phyloP scores from a whole-genome alignment of 1,284 basidiomycete species.

The Cryptococcus sp. region DNA sequence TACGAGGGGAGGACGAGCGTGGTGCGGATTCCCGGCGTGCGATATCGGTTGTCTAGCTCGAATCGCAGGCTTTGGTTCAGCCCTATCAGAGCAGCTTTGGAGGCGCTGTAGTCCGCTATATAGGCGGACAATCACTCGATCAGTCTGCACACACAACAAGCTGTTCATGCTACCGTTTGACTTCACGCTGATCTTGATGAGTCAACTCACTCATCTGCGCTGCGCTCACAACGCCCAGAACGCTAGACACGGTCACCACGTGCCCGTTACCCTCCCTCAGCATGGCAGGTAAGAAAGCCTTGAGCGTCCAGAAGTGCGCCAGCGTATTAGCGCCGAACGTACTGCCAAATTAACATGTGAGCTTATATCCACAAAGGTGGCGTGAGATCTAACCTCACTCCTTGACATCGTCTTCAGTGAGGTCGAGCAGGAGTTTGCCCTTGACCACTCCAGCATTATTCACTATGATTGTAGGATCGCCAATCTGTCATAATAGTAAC shows the following conservation, averaged over 20 bases:
- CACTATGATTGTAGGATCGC: constrained; percentile 83
- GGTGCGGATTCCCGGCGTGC: constrained; percentile 71
- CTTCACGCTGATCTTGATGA: too few species aligned
- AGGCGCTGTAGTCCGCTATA: constrained; percentile 70
- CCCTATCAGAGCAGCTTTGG: background rate
- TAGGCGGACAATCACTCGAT: constrained; percentile 61
- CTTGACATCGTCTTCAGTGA: constrained; percentile 72
- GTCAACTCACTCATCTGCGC: constrained; percentile 73
- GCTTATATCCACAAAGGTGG: background rate
- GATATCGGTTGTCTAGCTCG: constrained; percentile 59
- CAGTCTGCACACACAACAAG: constrained; percentile 69
- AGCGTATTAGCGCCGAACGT: constrained; percentile 88
- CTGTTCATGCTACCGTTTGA: too few species aligned
- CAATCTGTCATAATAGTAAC: constrained; percentile 60
- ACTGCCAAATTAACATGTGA: constrained; percentile 54
- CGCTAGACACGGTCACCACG: constrained; percentile 81
- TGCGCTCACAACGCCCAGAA: constrained; percentile 71
- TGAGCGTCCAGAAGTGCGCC: constrained; percentile 85
- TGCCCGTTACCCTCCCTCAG: constrained; percentile 76
- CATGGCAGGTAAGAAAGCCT: constrained; percentile 91
- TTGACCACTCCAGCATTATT: constrained; percentile 97
- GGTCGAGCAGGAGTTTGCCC: constrained; percentile 79
- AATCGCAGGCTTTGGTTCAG: background rate
- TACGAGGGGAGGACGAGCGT: constrained; percentile 68
- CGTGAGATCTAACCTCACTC: constrained; percentile 60